These are phyloP conservation scores for Apium graveolens DNA, from an alignment of 129 eudicot genomes.

Conservation along the genomic window DNA sequence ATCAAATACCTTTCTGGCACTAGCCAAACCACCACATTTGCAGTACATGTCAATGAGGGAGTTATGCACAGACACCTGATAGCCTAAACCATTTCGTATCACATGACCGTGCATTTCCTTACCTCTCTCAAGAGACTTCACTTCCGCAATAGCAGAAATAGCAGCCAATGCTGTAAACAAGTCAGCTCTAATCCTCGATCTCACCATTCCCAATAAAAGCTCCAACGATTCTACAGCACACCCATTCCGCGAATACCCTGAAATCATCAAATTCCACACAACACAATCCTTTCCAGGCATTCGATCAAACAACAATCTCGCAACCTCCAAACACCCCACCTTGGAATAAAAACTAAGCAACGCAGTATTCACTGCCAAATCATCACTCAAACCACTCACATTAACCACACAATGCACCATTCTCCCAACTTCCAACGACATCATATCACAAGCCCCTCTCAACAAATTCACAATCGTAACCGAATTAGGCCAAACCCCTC, in stretches of 20 bases:
- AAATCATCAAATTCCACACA: constrained; percentile 29
- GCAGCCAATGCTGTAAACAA: constrained; percentile 21
- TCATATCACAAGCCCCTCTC: constrained; percentile 11
- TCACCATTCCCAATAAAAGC: constrained; percentile 11
- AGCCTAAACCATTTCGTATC: constrained; percentile 19
- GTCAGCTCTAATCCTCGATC: constrained; percentile 17
- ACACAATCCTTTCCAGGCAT: constrained; percentile 20
- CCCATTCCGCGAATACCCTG: constrained; percentile 17
- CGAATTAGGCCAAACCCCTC: constrained; percentile 13
- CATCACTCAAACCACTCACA: constrained; percentile 5
- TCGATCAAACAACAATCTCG: constrained; percentile 23
- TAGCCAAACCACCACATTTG: constrained; percentile 14
- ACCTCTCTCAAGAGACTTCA: constrained; percentile 16
- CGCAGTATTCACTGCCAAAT: constrained; percentile 24
- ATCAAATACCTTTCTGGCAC: constrained; percentile 19
- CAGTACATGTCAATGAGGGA: constrained; percentile 30
- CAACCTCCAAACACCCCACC: constrained; percentile 16
- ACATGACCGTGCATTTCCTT: constrained; percentile 22
- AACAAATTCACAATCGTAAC: constrained; percentile 15
- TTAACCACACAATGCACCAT: constrained; percentile 10
- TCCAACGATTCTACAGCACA: constrained; percentile 7
- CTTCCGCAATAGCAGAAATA: constrained; percentile 17
- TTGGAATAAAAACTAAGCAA: constrained; percentile 25
- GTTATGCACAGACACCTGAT: constrained; percentile 28
- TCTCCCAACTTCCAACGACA: constrained; percentile 16